Percentiles rank a stretch among this genome's conserved stretches.
These are phyloP conservation scores for Arachnopeziza araneosa DNA, from an alignment of 2,329 filamentous ascomycete species.

Conservation along the genomic window DNA sequence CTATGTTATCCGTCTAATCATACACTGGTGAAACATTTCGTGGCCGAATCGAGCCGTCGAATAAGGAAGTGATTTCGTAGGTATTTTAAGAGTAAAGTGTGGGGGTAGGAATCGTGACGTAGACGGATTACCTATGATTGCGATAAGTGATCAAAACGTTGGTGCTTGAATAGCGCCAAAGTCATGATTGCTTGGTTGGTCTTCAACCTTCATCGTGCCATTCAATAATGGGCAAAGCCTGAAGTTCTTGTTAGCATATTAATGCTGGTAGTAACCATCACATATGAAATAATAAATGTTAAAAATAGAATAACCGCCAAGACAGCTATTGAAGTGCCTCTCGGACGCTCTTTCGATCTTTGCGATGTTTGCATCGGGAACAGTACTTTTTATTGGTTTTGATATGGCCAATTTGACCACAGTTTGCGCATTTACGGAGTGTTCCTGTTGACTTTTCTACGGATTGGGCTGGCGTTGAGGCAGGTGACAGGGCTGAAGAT, in stretches of 20 bases:
- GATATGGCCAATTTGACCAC: constrained; percentile 93
- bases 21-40: not conserved
- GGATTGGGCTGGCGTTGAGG: constrained; percentile 39
- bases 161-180: constrained; percentile 42
- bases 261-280: constrained; percentile 9
- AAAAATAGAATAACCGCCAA: not conserved
- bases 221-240: constrained; percentile 82
- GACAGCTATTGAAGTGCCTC: not conserved
- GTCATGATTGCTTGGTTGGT: constrained; percentile 49
- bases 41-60: not conserved
- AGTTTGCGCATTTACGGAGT: constrained; percentile 93
- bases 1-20: not conserved
- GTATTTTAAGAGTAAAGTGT: not conserved
- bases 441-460: constrained; percentile 56
- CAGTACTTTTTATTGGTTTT: constrained; percentile 96
- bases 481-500: constrained; percentile 33
- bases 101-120: not conserved
- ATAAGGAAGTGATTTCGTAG: not conserved
- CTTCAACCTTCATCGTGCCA: constrained; percentile 65
- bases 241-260: constrained; percentile 31
- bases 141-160: not conserved
- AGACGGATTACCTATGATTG: not conserved
- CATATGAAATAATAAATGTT: constrained; percentile 7
- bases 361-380: constrained; percentile 4
- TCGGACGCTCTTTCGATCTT: not conserved